phyloP scores from a whole-genome alignment of 1,139 yeast species.

The Protomyces macrosporus region DNA sequence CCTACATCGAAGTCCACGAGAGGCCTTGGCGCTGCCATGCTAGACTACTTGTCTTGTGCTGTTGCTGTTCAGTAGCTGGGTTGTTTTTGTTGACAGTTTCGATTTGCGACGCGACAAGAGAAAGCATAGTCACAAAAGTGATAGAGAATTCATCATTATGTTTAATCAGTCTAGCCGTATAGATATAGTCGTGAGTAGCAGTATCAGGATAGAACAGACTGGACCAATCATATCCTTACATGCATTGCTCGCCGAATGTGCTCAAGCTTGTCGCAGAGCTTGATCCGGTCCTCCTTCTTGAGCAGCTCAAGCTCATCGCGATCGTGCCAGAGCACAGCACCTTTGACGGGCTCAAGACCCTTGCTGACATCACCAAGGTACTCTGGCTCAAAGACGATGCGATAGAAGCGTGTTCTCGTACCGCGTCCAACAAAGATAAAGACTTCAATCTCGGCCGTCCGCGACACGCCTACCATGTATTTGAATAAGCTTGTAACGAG shows the following conservation, averaged over 20 bases:
- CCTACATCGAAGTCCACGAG: background rate
- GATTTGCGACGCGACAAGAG: background rate
- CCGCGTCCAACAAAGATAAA: slow-evolving; percentile 23
- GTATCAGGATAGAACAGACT: too few species aligned
- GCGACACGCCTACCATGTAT: slow-evolving; percentile 25
- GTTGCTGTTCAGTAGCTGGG: background rate
- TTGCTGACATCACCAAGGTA: slow-evolving; percentile 20
- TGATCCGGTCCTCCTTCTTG: slow-evolving; percentile 5
- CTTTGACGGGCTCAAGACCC: slow-evolving; percentile 15
- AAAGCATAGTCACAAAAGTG: background rate
- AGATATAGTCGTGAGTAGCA: too few species aligned
- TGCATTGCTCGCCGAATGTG: slow-evolving; percentile 21
- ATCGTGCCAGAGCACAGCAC: slow-evolving; percentile 18
- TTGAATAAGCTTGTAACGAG: slow-evolving; percentile 19
- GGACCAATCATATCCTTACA: slow-evolving; percentile 2
- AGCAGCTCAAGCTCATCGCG: slow-evolving; percentile 14
- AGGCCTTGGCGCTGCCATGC: background rate
- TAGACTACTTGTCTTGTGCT: background rate
- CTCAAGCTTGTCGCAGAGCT: slow-evolving; percentile 13
- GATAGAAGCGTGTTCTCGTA: slow-evolving; percentile 7
- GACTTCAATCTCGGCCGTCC: slow-evolving; percentile 19
- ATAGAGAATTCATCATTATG: background rate
- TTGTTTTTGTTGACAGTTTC: background rate
- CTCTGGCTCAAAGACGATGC: slow-evolving; percentile 25
- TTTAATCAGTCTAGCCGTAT: background rate